Evolutionary conservation across 495 filamentous ascomycete species (phyloP).

Genomic region (Apodospora peruviana): DNA sequence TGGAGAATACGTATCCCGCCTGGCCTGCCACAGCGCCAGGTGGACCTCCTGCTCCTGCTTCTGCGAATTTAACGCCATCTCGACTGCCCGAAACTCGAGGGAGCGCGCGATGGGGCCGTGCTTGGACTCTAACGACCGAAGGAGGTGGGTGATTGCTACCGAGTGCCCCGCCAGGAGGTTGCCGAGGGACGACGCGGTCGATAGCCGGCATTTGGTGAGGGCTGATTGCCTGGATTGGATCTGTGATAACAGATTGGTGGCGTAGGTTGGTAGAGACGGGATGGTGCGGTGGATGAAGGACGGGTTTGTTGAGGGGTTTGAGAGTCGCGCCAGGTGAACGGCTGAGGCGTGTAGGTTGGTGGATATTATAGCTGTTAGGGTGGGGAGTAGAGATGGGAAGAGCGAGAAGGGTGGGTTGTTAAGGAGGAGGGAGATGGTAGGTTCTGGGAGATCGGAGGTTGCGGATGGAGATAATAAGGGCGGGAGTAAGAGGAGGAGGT

Average conservation of each 20-base stretch:
- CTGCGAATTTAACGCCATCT: slow-evolving; percentile 48
- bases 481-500: slow-evolving; percentile 40
- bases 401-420: slow-evolving; percentile 35
- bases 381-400: slow-evolving; percentile 34
- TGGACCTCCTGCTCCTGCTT: slow-evolving; percentile 35
- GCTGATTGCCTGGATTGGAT: slow-evolving; percentile 15
- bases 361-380: slow-evolving; percentile 35
- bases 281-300: slow-evolving; percentile 47
- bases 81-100: slow-evolving; percentile 53
- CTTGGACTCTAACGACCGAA: slow-evolving; percentile 43
- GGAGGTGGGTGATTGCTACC: slow-evolving; percentile 23
- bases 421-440: slow-evolving; percentile 28
- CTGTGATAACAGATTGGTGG: slow-evolving; percentile 17
- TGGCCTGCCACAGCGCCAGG: slow-evolving; percentile 20
- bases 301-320: slow-evolving; percentile 44
- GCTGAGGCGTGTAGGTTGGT: slow-evolving; percentile 32
- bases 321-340: slow-evolving; percentile 36
- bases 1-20: slow-evolving; percentile 48
- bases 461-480: slow-evolving; percentile 24
- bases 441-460: slow-evolving; percentile 12
- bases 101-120: slow-evolving; percentile 61
- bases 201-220: slow-evolving; percentile 30
- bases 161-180: slow-evolving; percentile 25
- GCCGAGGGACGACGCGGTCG: slow-evolving; percentile 21
- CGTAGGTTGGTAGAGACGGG: slow-evolving; percentile 29